Conservation (phyloP, 495 filamentous ascomycete genomes). For the Daldinia caldariorum region DNA sequence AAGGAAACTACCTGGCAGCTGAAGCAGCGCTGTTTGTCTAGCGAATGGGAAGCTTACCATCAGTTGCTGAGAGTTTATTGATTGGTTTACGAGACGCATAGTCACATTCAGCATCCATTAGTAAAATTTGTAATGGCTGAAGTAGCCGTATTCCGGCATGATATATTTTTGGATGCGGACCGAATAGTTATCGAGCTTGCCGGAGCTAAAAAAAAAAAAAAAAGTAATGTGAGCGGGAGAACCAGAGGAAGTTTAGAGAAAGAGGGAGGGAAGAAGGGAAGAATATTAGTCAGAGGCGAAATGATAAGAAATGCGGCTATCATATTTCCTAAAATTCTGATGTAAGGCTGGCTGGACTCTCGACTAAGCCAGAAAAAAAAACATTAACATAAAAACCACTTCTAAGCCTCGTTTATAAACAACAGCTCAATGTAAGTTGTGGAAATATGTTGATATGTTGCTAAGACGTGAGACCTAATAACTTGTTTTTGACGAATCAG, state of each 20-base stretch:
- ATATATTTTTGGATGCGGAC: conserved; percentile 12
- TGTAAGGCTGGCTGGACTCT: not conserved
- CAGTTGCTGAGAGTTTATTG: conserved; percentile 6
- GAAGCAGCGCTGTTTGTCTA: conserved; percentile 7
- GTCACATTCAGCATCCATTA: not conserved
- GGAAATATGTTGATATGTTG: conserved; percentile 10
- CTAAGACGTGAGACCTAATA: conserved; percentile 30
- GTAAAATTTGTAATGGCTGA: conserved; percentile 29
- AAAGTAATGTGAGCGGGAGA: conserved; percentile 3
- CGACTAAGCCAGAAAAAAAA: not conserved
- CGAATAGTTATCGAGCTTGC: conserved; percentile 22
- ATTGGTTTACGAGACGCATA: conserved; percentile 26
- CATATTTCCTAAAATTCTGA: conserved; percentile 6
- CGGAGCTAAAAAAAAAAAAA: not conserved
- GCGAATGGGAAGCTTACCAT: conserved; percentile 27
- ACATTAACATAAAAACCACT: not conserved
- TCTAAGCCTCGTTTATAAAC: conserved; percentile 15
- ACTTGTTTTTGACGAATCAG: conserved; percentile 19
- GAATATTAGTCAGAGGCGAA: too few species aligned
- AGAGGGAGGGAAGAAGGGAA: not conserved
- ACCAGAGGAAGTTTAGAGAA: not conserved
- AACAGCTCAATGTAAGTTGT: too few species aligned
- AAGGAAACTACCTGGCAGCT: conserved; percentile 1
- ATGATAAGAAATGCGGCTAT: conserved; percentile 1
- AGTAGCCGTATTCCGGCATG: not conserved